Evolutionary conservation across 257 asterid species (phyloP).

Genomic region (Solanum chilense): DNA sequence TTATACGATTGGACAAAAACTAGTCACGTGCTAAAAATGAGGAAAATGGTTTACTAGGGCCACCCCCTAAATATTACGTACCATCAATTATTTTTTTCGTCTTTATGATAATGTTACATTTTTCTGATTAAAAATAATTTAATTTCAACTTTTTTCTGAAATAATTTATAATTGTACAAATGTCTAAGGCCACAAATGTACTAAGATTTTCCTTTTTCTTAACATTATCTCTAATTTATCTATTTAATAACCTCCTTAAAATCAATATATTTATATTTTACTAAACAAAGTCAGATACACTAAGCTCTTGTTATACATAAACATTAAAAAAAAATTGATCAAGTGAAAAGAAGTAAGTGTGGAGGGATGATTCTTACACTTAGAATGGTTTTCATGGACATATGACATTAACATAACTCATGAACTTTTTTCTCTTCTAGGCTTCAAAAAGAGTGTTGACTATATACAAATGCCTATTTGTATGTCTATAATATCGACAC

Average conservation of each 20-base stretch:
- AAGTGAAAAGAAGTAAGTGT: not conserved
- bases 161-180: too few relatives aligned
- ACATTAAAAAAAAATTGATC: too few relatives aligned
- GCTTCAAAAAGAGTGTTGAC: not conserved
- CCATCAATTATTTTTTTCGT: rapidly evolving
- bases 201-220: too few relatives aligned
- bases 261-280: too few relatives aligned
- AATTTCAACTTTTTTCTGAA: too few relatives aligned
- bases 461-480: not conserved
- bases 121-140: rapidly evolving
- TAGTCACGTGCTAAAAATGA: not conserved
- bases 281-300: too few relatives aligned
- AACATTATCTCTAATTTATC: too few relatives aligned
- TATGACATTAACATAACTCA: not conserved
- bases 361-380: not conserved
- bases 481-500: not conserved
- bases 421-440: not conserved
- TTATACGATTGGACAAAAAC: not conserved
- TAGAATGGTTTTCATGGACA: not conserved
- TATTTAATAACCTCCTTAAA: too few relatives aligned
- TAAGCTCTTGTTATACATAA: too few relatives aligned
- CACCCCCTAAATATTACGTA: not conserved
- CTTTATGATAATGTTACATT: too few relatives aligned
- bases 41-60: not conserved
- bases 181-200: too few relatives aligned